These are phyloP conservation scores for Alternaria metachromatica DNA, from an alignment of 2,329 filamentous ascomycete genomes.

Conservation along the genomic window DNA sequence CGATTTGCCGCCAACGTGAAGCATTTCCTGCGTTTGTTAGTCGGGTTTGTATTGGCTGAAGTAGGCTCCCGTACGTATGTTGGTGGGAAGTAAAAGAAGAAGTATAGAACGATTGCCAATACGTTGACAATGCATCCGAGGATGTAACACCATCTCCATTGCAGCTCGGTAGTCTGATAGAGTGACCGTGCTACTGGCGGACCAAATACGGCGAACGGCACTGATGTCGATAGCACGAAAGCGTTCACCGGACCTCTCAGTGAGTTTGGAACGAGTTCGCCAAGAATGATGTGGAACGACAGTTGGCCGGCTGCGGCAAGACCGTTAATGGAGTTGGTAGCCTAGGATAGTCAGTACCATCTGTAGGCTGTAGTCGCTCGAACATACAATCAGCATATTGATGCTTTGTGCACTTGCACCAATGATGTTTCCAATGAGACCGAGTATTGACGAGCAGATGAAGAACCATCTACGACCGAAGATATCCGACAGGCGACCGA, in stretches of 20 bases:
- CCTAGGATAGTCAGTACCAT: conserved; percentile 16
- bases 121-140: conserved; percentile 40
- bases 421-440: conserved; percentile 45
- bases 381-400: conserved; percentile 38
- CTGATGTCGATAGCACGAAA: conserved; percentile 37
- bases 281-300: conserved; percentile 48
- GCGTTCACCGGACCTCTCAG: conserved; percentile 44
- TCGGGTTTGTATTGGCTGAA: too few species aligned
- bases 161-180: conserved; percentile 38
- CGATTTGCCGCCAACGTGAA: conserved; percentile 42
- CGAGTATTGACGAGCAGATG: conserved; percentile 43
- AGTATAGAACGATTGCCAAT: conserved; percentile 37
- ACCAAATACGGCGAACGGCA: conserved; percentile 42
- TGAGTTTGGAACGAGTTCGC: conserved; percentile 48
- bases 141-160: conserved; percentile 45
- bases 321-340: conserved; percentile 44
- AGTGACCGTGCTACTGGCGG: conserved; percentile 39
- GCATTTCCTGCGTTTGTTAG: conserved; percentile 36
- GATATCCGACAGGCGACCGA: conserved; percentile 49
- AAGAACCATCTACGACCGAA: conserved; percentile 48
- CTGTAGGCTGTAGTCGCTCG: neutral
- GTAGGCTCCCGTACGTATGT: conserved; percentile 33
- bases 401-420: conserved; percentile 46
- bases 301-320: conserved; percentile 49
- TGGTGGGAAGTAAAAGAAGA: conserved; percentile 47